Base-by-base conservation (phyloP, 257 asterid species). In the Henckelia pumila region DNA sequence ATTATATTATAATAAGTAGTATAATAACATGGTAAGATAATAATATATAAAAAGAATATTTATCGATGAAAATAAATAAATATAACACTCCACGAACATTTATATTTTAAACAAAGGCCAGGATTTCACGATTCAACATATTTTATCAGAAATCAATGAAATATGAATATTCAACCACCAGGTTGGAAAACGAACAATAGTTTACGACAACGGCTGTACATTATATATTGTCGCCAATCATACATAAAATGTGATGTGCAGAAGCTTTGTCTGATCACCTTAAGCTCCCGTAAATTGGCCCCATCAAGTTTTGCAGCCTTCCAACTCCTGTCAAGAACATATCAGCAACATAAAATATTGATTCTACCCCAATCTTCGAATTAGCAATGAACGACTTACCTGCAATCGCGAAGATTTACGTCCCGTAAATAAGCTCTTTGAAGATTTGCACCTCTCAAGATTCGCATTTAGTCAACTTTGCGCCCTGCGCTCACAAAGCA, bases 371-470 rank as follows among this genome's bases (percentile, higher is more conserved):
- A n/a, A n/a, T n/a, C n/a, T n/a, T 40, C n/a, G n/a, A 40, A 13
- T 40, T 3, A 3, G 20, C 13, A 47, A 16, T 10, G 24, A 33
- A 68, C 59, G 21, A 77, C 94, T 86, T 80, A 91, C 97, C 2
- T 97, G n/a, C n/a, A 81, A 23, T 83, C 91, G 5, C 97, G 96
- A 69, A 87, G 98, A 78, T 92, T 80, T 49, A 89, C 97, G 76
- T 86, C 86, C 23, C 97, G 82, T 73, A 92, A 89, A 79, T 87
- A 89, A 68, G 98, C 98, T 79, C 97, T 80, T 68, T 92, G 98
- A 64, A 92, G 97, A 80, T 92, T 92, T 73, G 98, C 97, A 62
- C 96, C 98, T 80, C 75, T 92, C 74, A n/a, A 92, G 74, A 79
- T 88, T 92, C 30, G 98, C 96, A 74, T n/a, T 83, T 86, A 3